Conservation (phyloP, 805 yeast genomes). For the Kazachstania bromeliacearum region DNA sequence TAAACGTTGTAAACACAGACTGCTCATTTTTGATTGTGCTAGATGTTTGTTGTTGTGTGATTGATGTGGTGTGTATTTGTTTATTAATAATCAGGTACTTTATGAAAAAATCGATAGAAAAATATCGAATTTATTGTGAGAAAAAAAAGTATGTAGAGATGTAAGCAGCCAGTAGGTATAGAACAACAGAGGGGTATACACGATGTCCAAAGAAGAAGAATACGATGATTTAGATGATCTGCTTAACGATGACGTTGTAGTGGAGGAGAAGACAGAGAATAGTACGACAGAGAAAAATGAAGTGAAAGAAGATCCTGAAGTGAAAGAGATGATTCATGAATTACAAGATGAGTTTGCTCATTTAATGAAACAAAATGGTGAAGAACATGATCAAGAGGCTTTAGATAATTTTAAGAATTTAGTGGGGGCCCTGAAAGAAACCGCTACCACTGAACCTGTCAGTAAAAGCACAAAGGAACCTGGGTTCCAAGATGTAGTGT, state of each 20-base stretch:
- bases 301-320: conserved; percentile 22
- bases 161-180: no score
- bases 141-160: no score
- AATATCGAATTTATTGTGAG: no score
- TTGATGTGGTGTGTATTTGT: no score
- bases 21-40: conserved; percentile 27
- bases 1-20: conserved; percentile 69
- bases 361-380: conserved; percentile 17
- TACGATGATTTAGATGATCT: conserved; percentile 74
- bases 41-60: not conserved
- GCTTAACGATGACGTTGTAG: conserved; percentile 57
- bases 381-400: conserved; percentile 12
- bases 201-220: conserved; percentile 48
- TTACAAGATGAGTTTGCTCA: conserved; percentile 21
- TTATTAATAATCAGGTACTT: no score
- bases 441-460: not conserved
- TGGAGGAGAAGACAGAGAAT: conserved; percentile 9
- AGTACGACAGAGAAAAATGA: conserved; percentile 1
- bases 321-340: conserved; percentile 24
- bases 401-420: conserved; percentile 17
- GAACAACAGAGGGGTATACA: not conserved
- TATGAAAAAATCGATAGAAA: no score
- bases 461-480: conserved; percentile 3
- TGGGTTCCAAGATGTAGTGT: conserved; percentile 64
- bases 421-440: conserved; percentile 18